Conservation (phyloP, 176 grass and related monocot species). For the Thalia dealbata region DNA sequence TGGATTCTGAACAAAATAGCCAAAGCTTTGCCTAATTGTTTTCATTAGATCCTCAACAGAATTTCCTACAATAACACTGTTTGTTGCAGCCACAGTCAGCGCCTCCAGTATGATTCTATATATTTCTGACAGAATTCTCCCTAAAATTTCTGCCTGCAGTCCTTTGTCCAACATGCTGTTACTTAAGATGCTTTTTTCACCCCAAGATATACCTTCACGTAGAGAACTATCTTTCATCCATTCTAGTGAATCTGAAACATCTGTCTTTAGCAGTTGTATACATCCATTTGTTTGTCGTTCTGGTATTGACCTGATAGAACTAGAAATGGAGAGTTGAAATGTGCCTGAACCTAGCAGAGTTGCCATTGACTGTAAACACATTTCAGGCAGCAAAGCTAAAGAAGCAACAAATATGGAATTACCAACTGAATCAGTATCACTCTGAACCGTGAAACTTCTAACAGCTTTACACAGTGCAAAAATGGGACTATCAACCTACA, state of each 20-base stretch:
- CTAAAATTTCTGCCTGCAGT: conserved; percentile 55
- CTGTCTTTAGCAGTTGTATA: conserved; percentile 60
- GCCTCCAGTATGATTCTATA: conserved; percentile 60
- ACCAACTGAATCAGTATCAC: conserved; percentile 25
- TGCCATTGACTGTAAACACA: conserved; percentile 54
- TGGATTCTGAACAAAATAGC: conserved; percentile 44
- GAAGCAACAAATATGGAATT: conserved; percentile 44
- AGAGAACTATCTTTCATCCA: conserved; percentile 39
- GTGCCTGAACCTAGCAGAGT: conserved; percentile 40
- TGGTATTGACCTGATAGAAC: conserved; percentile 73
- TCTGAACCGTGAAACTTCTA: conserved; percentile 43
- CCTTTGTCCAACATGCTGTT: conserved; percentile 27
- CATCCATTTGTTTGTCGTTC: conserved; percentile 71
- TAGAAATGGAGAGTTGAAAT: conserved; percentile 44
- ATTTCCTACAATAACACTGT: conserved; percentile 60
- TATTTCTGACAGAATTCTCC: conserved; percentile 66
- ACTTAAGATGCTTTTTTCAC: conserved; percentile 13
- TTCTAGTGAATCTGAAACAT: conserved; percentile 55
- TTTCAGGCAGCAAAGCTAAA: conserved; percentile 32
- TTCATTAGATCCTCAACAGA: conserved; percentile 66
- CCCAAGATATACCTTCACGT: conserved; percentile 23
- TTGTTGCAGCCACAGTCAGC: conserved; percentile 60
- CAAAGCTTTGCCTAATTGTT: conserved; percentile 48
- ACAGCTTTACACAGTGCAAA: conserved; percentile 65
- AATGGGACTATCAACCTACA: conserved; percentile 63